Base-by-base conservation (phyloP, 2,329 filamentous ascomycete genomes). In the Orbilia quercus region DNA sequence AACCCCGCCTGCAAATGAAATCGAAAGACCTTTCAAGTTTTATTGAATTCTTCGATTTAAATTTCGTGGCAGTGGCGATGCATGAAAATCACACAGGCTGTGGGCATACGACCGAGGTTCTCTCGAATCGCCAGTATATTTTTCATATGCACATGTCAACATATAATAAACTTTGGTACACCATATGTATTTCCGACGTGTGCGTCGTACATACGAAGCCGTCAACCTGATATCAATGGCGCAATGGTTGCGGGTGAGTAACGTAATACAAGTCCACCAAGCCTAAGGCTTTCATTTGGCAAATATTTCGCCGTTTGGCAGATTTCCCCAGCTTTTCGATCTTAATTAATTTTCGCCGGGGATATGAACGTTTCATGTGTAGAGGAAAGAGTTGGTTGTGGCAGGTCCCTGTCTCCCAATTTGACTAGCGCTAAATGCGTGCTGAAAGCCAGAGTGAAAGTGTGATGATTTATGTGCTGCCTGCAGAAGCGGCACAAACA, bases 201-300 rank as follows among this genome's bases (percentile, higher is more conserved):
- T 53, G 44, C 40, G 60, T 73, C 38, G 67, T 22, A 73, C 69
- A 51, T 54, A 60, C 9, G n/a, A 57, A 63, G 67, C 67, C 53
- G 53, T 72, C 59, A 72, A 72, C 58, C 36, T 65, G 69, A 38
- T 73, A 48, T 54, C 48, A 73, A 73, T 73, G 54, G 69, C 60
- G 69, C 69, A 73, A 73, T 73, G 59, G 40, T 72, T 72, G 47
- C 67, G 54, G 60, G 62, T 59, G 60, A 23, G 54, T 66, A 66
- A 66, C 69, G 69, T 73, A 73, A 73, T 66, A 66, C 67, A 59
- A n/a, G 28, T 53, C 51, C 47, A 45, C 45, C 31, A 54, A 53
- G 60, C 64, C 44, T 64, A 25, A 55, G 51, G 14, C 20, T 71
- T 53, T 53, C 44, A 44, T 50, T 51, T 38, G 28, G 31, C 28